A percentile compares a stretch with the other conserved stretches of the same genome.
Conservation (phyloP, 345 rosid genomes). For the Mercurialis annua region DNA sequence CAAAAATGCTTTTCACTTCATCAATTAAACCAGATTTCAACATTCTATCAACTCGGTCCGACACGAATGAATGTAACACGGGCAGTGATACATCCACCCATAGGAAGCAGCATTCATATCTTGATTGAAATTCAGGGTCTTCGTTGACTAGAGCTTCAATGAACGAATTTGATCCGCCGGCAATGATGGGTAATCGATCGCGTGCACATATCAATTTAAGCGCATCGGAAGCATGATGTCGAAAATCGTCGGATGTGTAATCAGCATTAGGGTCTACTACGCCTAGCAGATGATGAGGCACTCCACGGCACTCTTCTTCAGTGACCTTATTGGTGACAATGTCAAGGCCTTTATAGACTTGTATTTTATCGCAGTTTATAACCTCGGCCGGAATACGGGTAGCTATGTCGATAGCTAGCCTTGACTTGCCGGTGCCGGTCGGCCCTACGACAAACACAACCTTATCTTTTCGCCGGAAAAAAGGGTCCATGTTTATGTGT, state of each 20-base stretch:
- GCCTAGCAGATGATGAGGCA: conserved; percentile 78
- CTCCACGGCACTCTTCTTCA: conserved; percentile 60
- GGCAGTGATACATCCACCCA: conserved; percentile 77
- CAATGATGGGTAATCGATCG: conserved; percentile 62
- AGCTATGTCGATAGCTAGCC: conserved; percentile 81
- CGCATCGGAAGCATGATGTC: conserved; percentile 37
- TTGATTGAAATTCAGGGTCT: conserved; percentile 52
- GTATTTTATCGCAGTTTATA: conserved; percentile 83
- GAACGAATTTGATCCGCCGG: conserved; percentile 90
- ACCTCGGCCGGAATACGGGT: conserved; percentile 70
- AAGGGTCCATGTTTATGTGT: conserved; percentile 35
- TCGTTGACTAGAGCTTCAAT: conserved; percentile 59
- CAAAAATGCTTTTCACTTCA: conserved; percentile 54
- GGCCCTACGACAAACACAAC: conserved; percentile 77
- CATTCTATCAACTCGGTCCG: conserved; percentile 79
- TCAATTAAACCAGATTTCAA: conserved; percentile 59
- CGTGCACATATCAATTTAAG: conserved; percentile 40
- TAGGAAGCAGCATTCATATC: conserved; percentile 65
- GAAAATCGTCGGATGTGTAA: conserved; percentile 60
- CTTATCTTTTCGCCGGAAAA: conserved; percentile 65
- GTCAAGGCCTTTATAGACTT: conserved; percentile 69
- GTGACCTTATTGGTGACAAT: conserved; percentile 78
- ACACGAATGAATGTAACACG: conserved; percentile 55
- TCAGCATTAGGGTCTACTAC: conserved; percentile 43
- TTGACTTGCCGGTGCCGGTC: conserved; percentile 87